Base-by-base conservation (phyloP, 169 alveolate species). In the Cryptosporidium felis region DNA sequence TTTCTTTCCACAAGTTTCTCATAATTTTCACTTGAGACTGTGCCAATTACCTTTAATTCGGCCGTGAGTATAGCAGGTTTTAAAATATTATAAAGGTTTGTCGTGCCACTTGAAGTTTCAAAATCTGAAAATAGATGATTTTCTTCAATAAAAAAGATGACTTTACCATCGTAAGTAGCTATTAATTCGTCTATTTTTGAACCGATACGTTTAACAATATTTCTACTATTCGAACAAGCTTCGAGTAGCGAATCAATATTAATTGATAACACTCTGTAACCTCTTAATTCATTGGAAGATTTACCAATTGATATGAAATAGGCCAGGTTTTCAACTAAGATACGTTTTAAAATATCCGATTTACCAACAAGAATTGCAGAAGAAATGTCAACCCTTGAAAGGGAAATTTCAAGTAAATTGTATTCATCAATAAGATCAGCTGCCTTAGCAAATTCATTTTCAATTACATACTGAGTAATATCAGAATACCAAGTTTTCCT, bases 311-410 rank as follows among this genome's bases (percentile, higher is more conserved):
- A 12, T 38, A 63, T 63, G 23, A 59, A 21, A 21, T 21, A 3
- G 46, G 80, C 58, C 28, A 63, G 30, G 30, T 40, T 16, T 45
- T 63, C 80, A 12, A 45, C 41, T 23, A 44, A 28, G 26, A 6
- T 63, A 3, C 61, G 58, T 26, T 63, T 63, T 8, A 41, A 10
- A 26, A 45, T 14, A 26, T 14, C 32, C 12, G 80, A 45, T 21
- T 41, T 30, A 9, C 80, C 61, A n/a, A 63, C 60, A 36, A 63
- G 9, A 23, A 63, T 63, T 12, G 60, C 80, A 1, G 80, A 63
- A 44, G 61, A 42, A 23, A 42, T n/a, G 26, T 44, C 61, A 42
- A 16, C 32, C 26, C 62, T 18, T 8, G 80, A 63, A 23, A 63
- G 60, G 46, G 60, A 23, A 28, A 41, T 63, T 45, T 63, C 80